A percentile compares a stretch with the other conserved stretches of the same genome.
These are phyloP conservation scores for Sarcomyxa edulis DNA, from an alignment of 768 basidiomycete genomes.

Conservation along the genomic window DNA sequence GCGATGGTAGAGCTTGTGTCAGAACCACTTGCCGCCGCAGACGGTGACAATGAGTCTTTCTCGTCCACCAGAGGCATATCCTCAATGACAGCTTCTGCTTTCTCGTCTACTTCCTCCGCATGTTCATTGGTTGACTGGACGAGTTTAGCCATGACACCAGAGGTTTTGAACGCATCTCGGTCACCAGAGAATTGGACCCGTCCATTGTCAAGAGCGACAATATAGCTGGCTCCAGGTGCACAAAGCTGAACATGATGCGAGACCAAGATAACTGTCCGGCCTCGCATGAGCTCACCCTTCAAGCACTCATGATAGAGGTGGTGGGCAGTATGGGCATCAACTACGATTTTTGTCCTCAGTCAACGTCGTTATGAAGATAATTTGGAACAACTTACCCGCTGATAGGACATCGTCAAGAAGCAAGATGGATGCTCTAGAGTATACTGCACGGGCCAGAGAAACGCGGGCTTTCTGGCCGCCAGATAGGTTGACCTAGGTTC, in stretches of 20 bases:
- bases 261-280: slow-evolving; percentile 85
- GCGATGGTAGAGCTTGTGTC: slow-evolving; percentile 27
- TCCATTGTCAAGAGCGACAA: slow-evolving; percentile 82
- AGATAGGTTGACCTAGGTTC: slow-evolving; percentile 43
- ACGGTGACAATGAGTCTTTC: background rate
- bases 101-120: slow-evolving; percentile 27
- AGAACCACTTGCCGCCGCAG: slow-evolving; percentile 8
- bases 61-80: slow-evolving; percentile 15
- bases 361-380: background rate
- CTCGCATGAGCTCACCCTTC: slow-evolving; percentile 74
- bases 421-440: slow-evolving; percentile 78
- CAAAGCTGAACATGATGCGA: slow-evolving; percentile 94
- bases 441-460: slow-evolving; percentile 79
- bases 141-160: slow-evolving; percentile 59
- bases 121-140: slow-evolving; percentile 49
- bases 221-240: slow-evolving; percentile 69
- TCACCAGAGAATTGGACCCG: slow-evolving; percentile 72
- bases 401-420: slow-evolving; percentile 80
- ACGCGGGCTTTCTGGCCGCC: slow-evolving; percentile 71
- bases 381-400: slow-evolving; percentile 29
- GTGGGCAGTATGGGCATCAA: slow-evolving; percentile 91
- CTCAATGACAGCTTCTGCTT: slow-evolving; percentile 38
- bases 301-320: slow-evolving; percentile 84
- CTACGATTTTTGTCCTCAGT: slow-evolving; percentile 26
- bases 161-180: slow-evolving; percentile 57